Evolutionary conservation across 1,139 yeast species (phyloP).

Genomic region (Diutina sp.): DNA sequence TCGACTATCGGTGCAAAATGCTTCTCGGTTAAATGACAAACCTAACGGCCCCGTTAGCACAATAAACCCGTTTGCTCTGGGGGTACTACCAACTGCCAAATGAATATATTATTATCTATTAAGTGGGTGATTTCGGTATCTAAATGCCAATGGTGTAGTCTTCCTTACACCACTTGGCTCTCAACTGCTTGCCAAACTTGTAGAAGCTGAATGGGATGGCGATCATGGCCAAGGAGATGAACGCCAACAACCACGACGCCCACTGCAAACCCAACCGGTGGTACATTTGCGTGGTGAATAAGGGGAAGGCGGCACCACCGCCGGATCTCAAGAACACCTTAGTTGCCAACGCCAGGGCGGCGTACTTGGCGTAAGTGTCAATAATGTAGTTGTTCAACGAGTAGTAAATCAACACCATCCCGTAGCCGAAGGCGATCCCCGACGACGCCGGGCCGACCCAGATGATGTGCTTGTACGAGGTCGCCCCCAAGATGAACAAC

Average conservation of each 20-base stretch:
- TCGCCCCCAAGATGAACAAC: conserved; percentile 79
- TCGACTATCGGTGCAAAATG: neutral
- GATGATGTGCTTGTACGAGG: conserved; percentile 62
- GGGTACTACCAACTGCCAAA: no score
- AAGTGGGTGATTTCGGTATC: neutral
- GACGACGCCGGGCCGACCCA: conserved; percentile 96
- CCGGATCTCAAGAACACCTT: conserved; percentile 80
- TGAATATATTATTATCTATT: neutral
- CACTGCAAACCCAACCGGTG: conserved; percentile 60
- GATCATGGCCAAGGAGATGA: conserved; percentile 73
- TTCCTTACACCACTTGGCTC: conserved; percentile 55
- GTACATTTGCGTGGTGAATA: conserved; percentile 79
- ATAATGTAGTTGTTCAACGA: conserved; percentile 81
- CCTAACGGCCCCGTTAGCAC: no score
- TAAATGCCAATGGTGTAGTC: conserved; percentile 25
- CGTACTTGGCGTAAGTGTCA: conserved; percentile 75
- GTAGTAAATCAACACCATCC: conserved; percentile 82
- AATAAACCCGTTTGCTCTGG: no score
- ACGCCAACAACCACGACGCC: conserved; percentile 79
- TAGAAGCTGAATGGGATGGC: conserved; percentile 72
- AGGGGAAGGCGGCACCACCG: conserved; percentile 87
- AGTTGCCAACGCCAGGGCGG: conserved; percentile 87
- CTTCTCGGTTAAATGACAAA: no score
- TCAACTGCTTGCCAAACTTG: conserved; percentile 49
- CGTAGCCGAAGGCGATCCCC: conserved; percentile 81